Evolutionary conservation across 2,329 filamentous ascomycete genomes (phyloP).

Genomic region (Cordyceps javanica): DNA sequence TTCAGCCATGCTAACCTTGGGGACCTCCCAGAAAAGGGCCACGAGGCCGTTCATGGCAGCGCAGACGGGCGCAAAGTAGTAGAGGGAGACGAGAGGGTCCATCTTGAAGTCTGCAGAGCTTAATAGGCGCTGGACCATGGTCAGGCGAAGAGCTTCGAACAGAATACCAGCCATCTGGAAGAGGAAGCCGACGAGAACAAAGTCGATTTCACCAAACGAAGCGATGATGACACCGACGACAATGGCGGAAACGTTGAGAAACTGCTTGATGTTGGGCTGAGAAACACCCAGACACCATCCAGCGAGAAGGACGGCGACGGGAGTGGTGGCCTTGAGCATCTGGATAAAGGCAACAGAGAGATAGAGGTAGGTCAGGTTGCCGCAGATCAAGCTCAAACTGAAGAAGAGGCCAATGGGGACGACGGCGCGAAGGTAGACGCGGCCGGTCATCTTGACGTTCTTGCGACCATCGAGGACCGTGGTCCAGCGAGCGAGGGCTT

Average conservation of each 20-base stretch:
- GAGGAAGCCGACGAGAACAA: slow-evolving; percentile 72
- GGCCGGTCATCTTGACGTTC: slow-evolving; percentile 93
- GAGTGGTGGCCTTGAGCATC: slow-evolving; percentile 98
- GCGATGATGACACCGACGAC: slow-evolving; percentile 93
- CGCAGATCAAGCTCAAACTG: slow-evolving; percentile 91
- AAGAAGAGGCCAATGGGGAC: slow-evolving; percentile 95
- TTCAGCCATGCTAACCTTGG: slow-evolving; percentile 61
- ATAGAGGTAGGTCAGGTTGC: slow-evolving; percentile 93
- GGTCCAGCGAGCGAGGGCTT: slow-evolving; percentile 85
- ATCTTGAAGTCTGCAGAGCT: slow-evolving; percentile 77
- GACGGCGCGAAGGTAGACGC: slow-evolving; percentile 87
- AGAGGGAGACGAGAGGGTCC: slow-evolving; percentile 81
- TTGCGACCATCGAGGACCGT: slow-evolving; percentile 88
- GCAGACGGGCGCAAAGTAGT: slow-evolving; percentile 84
- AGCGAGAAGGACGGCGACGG: slow-evolving; percentile 83
- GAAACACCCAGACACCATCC: slow-evolving; percentile 84
- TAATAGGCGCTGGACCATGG: slow-evolving; percentile 77
- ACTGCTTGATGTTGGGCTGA: slow-evolving; percentile 75
- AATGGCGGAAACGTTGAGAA: slow-evolving; percentile 91
- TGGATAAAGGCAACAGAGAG: slow-evolving; percentile 96
- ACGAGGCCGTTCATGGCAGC: slow-evolving; percentile 78
- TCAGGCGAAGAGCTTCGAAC: slow-evolving; percentile 77
- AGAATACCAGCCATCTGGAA: slow-evolving; percentile 73
- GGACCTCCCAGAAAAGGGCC: slow-evolving; percentile 72
- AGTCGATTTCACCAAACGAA: slow-evolving; percentile 92